Evolutionary conservation across 495 filamentous ascomycete species (phyloP), one percentile per base, ranked within the genome.

Genomic region (Aspergillus sclerotiicarbonarius): DNA sequence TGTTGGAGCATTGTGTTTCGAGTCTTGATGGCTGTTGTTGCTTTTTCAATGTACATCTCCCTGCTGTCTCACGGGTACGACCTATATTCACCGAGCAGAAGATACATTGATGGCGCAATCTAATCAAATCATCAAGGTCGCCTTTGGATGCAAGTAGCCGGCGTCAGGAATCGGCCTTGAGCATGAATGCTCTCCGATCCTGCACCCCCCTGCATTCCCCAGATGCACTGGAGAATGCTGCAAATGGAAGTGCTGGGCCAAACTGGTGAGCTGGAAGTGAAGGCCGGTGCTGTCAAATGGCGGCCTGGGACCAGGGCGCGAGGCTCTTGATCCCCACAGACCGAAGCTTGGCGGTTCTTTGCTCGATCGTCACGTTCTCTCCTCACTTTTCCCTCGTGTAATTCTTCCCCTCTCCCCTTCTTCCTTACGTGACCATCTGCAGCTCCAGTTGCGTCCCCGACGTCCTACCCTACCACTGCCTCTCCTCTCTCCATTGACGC

Each of bases 331-430:
- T 19, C 30, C 41, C 61, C 61, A 48, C 57, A 56, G 48, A 54
- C 19, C 50, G 21, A 56, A 59, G 64, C 64, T 67, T 67, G 64
- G 64, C 64, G 56, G 41, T 49, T 46, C 51, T 51, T 51, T 51
- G 48, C 49, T 57, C 45, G 60, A 63, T 67, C 64, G 57, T 63
- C 64, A 61, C 55, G 58, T 57, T 62, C 46, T 33, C 18, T 59
- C 31, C 41, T 35, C 50, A 41, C 51, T 39, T 53, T 53, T 32
- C 51, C 44, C 41, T 48, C 16, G 30, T 47, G 25, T 18, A 4
- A 25, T 52, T 31, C 53, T 25, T 25, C 4, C 25, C 45, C 33
- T 32, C 21, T 30, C 18, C 47, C 41, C 41, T 12, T 51, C 39
- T 8, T 48, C 32, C n/a, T 53, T 6, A 16, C 37, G 31, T 31